These are phyloP conservation scores for Sanghuangporus weigelae DNA, from an alignment of 1,284 basidiomycete genomes.

Conservation along the genomic window DNA sequence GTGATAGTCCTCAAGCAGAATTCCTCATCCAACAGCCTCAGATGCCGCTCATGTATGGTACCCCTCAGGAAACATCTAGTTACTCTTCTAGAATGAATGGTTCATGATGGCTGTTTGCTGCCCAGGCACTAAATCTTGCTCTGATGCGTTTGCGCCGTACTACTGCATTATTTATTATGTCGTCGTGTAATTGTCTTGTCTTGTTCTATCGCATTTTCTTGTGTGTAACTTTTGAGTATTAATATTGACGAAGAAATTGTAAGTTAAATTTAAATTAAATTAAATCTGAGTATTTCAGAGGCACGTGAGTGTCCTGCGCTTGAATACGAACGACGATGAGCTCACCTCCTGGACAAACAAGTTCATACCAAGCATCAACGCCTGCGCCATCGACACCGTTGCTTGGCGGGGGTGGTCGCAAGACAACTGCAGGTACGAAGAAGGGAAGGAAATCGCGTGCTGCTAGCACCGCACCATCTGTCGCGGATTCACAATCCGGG, in stretches of 20 bases:
- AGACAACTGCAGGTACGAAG: conserved; percentile 1
- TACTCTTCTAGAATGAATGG: conserved; percentile 1
- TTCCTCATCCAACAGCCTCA: conserved; percentile 13
- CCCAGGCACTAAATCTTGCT: not conserved
- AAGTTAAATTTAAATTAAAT: no score
- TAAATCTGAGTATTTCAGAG: not conserved
- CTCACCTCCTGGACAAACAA: conserved; percentile 1
- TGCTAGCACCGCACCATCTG: conserved; percentile 13
- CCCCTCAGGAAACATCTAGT: not conserved
- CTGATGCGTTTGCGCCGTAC: not conserved
- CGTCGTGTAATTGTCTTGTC: not conserved
- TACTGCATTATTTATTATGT: not conserved
- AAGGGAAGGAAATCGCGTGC: conserved; percentile 15
- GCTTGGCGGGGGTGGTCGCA: conserved; percentile 5
- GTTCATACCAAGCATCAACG: conserved; percentile 5
- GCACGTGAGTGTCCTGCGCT: not conserved
- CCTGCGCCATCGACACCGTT: conserved; percentile 5
- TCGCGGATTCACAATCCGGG: conserved; percentile 3
- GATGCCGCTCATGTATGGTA: not conserved
- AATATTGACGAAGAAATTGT: no score
- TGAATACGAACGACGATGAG: conserved; percentile 5
- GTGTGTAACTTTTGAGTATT: not conserved
- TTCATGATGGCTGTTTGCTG: not conserved
- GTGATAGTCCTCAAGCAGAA: conserved; percentile 10
- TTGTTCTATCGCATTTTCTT: not conserved